A percentile compares a stretch with the other conserved stretches of the same genome.
These are phyloP conservation scores for Deinandra increscens DNA, from an alignment of 129 eudicot genomes.

Conservation along the genomic window DNA sequence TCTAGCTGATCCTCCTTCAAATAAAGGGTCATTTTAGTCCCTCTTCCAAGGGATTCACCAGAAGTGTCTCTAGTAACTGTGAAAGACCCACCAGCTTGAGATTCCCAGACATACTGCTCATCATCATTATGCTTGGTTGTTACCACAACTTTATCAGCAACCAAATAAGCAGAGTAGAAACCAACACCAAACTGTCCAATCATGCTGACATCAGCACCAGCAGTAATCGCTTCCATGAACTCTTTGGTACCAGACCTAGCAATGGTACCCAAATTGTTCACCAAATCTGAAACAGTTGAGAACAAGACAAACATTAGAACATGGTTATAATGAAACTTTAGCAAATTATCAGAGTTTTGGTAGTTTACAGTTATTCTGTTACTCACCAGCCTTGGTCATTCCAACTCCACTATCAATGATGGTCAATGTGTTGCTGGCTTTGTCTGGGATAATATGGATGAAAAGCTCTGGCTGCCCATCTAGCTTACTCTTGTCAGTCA, in stretches of 20 bases:
- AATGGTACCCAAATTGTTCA: slow-evolving; percentile 87
- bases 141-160: slow-evolving; percentile 78
- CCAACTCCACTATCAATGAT: slow-evolving; percentile 92
- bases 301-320: not conserved
- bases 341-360: not conserved
- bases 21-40: slow-evolving; percentile 62
- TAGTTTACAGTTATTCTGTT: not conserved
- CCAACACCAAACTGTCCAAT: slow-evolving; percentile 95
- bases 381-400: slow-evolving; percentile 93
- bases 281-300: slow-evolving; percentile 51
- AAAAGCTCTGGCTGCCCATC: slow-evolving; percentile 89
- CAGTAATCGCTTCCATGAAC: slow-evolving; percentile 88
- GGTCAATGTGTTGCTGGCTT: slow-evolving; percentile 65
- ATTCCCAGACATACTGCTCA: slow-evolving; percentile 84
- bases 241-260: slow-evolving; percentile 88
- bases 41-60: slow-evolving; percentile 79
- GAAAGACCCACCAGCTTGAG: slow-evolving; percentile 92
- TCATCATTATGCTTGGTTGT: slow-evolving; percentile 87
- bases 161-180: slow-evolving; percentile 90
- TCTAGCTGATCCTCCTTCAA: slow-evolving; percentile 83
- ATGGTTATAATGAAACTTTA: not conserved
- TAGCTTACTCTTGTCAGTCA: slow-evolving; percentile 94
- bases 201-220: slow-evolving; percentile 97
- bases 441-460: slow-evolving; percentile 87
- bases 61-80: slow-evolving; percentile 74